Conservation (phyloP, 2,329 filamentous ascomycete species). For the Diaporthe sp. region DNA sequence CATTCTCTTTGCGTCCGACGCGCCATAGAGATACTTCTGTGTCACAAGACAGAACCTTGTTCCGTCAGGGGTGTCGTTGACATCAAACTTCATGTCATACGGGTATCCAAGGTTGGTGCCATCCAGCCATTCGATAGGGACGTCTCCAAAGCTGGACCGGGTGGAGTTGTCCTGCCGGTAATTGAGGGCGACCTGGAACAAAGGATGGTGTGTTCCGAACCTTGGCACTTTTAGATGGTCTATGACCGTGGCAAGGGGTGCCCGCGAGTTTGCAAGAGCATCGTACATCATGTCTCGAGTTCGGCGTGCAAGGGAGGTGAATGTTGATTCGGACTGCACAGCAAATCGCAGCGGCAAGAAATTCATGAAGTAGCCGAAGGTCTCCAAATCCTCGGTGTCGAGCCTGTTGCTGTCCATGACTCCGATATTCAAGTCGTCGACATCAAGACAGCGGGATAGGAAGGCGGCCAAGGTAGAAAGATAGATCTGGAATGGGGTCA, state of each 20-base stretch:
- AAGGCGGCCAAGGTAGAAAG: conserved; percentile 56
- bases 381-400: conserved; percentile 50
- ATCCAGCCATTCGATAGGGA: background rate
- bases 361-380: conserved; percentile 64
- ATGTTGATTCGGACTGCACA: conserved; percentile 42
- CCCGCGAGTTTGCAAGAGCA: conserved; percentile 56
- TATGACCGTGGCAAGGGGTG: conserved; percentile 65
- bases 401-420: conserved; percentile 61
- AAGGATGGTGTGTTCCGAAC: conserved; percentile 55
- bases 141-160: background rate
- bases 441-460: conserved; percentile 51
- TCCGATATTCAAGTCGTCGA: conserved; percentile 61
- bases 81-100: background rate
- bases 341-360: conserved; percentile 60
- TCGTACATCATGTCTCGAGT: conserved; percentile 46
- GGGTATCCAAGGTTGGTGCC: background rate
- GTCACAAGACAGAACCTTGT: too few relatives aligned
- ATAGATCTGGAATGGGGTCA: conserved; percentile 60
- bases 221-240: conserved; percentile 57
- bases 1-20: too few relatives aligned
- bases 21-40: too few relatives aligned
- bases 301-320: conserved; percentile 48
- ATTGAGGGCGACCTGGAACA: conserved; percentile 45
- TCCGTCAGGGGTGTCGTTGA: background rate
- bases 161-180: background rate